These are phyloP conservation scores for Calonectria hongkongensis DNA, from an alignment of 2,329 filamentous ascomycete species.

Conservation along the genomic window DNA sequence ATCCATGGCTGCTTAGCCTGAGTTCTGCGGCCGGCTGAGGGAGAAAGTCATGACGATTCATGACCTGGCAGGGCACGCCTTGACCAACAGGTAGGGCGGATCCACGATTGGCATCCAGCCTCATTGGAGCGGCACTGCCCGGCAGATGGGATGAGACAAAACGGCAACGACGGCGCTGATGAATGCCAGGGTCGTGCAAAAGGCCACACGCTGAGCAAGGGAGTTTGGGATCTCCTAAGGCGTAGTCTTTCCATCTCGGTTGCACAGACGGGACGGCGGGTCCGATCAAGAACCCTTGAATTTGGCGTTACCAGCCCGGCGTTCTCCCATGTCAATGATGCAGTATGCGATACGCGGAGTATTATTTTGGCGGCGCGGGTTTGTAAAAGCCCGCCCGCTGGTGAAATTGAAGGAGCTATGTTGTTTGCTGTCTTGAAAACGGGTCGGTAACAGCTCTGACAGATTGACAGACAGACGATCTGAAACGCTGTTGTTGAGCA, in stretches of 20 bases:
- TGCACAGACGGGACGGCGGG: conserved; percentile 28
- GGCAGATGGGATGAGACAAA: conserved; percentile 20
- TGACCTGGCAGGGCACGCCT: conserved; percentile 4
- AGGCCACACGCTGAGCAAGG: not conserved
- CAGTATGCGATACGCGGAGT: conserved; percentile 17
- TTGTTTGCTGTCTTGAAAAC: not conserved
- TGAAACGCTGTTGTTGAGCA: not conserved
- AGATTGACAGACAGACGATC: conserved; percentile 12
- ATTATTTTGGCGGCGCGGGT: conserved; percentile 12
- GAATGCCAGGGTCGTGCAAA: conserved; percentile 4
- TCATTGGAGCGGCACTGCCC: conserved; percentile 23
- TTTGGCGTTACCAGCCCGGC: not conserved
- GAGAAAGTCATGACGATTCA: not conserved
- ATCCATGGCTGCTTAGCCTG: conserved; percentile 28
- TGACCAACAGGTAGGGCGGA: conserved; percentile 19
- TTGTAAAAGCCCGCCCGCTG: conserved; percentile 11
- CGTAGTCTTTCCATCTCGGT: conserved; percentile 7
- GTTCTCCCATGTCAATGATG: conserved; percentile 22
- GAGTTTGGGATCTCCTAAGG: conserved; percentile 22
- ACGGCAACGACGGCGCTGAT: conserved; percentile 12
- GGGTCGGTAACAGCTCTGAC: not conserved
- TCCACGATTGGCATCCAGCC: conserved; percentile 6
- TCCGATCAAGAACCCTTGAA: conserved; percentile 20
- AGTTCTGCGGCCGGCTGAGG: conserved; percentile 29
- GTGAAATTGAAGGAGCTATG: conserved; percentile 25